phyloP scores from a whole-genome alignment of 495 filamentous ascomycete species.

The Lophiostoma macrostomum region DNA sequence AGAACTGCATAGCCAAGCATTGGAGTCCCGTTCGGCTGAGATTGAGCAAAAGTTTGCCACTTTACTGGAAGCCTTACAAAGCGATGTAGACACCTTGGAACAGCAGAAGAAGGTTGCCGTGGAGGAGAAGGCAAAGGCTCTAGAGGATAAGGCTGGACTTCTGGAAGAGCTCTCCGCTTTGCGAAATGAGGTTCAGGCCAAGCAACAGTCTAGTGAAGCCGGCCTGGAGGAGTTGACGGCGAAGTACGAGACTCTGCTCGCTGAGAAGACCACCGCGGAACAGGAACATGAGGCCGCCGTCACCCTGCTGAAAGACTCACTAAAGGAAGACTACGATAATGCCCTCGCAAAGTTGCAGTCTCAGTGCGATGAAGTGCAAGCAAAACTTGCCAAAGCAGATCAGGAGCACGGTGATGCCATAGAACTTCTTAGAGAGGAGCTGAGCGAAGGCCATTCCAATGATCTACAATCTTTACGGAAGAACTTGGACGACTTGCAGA shows the following conservation, averaged over 20 bases:
- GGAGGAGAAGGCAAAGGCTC: slow-evolving; percentile 3
- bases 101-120: slow-evolving; percentile 12
- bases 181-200: slow-evolving; percentile 3
- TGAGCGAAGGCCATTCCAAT: slow-evolving; percentile 29
- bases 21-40: slow-evolving; percentile 14
- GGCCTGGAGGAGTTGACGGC: slow-evolving; percentile 15
- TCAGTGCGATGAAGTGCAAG: slow-evolving; percentile 13
- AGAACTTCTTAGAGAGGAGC: slow-evolving; percentile 26
- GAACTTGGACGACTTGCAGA: slow-evolving; percentile 22
- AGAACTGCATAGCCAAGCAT: slow-evolving; percentile 7
- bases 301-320: slow-evolving; percentile 20
- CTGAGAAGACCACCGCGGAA: slow-evolving; percentile 15
- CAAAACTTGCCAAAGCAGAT: slow-evolving; percentile 20
- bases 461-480: slow-evolving; percentile 22
- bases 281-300: slow-evolving; percentile 26
- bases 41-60: slow-evolving; percentile 16
- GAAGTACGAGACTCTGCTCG: slow-evolving; percentile 23
- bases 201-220: slow-evolving; percentile 9
- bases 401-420: slow-evolving; percentile 30
- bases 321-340: slow-evolving; percentile 23
- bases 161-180: not conserved
- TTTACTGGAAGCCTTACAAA: slow-evolving; percentile 25
- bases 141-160: slow-evolving; percentile 1
- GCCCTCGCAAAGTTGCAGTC: slow-evolving; percentile 10
- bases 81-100: slow-evolving; percentile 4